phyloP scores from a whole-genome alignment of 108 stramenopile species.

The Mediolabrus comicus region DNA sequence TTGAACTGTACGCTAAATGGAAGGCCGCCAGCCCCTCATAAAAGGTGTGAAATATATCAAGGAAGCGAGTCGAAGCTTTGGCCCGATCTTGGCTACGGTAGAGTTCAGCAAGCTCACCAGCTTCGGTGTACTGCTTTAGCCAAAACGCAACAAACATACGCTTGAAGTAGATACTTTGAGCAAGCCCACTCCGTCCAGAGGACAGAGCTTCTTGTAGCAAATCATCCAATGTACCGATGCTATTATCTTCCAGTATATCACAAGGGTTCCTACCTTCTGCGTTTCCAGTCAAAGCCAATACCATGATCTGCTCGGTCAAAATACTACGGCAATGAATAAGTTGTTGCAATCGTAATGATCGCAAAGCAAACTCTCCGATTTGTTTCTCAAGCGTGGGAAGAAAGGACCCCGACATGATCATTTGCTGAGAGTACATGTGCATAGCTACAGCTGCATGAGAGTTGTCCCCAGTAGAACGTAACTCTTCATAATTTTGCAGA shows the following conservation, averaged over 20 bases:
- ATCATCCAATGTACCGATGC: background rate
- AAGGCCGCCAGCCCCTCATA: constrained; percentile 10
- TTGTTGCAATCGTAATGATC: background rate
- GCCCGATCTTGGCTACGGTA: background rate
- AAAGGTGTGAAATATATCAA: constrained; percentile 2
- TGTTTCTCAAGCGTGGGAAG: background rate
- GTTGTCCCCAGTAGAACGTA: background rate
- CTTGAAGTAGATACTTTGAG: background rate
- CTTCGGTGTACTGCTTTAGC: background rate
- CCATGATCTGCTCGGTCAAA: background rate
- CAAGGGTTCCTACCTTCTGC: background rate
- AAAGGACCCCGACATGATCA: background rate
- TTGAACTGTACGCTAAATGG: background rate
- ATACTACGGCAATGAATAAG: background rate
- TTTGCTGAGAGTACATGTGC: background rate
- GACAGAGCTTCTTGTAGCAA: background rate
- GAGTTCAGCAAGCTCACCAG: background rate
- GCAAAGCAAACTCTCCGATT: background rate
- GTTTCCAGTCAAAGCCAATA: background rate
- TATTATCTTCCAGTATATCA: background rate
- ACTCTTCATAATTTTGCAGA: background rate
- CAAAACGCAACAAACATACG: background rate
- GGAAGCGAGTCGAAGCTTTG: background rate
- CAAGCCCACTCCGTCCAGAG: background rate
- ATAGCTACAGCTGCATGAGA: background rate